phyloP scores from a whole-genome alignment of 2,329 filamentous ascomycete species.

The Penicillium griseofulvum region DNA sequence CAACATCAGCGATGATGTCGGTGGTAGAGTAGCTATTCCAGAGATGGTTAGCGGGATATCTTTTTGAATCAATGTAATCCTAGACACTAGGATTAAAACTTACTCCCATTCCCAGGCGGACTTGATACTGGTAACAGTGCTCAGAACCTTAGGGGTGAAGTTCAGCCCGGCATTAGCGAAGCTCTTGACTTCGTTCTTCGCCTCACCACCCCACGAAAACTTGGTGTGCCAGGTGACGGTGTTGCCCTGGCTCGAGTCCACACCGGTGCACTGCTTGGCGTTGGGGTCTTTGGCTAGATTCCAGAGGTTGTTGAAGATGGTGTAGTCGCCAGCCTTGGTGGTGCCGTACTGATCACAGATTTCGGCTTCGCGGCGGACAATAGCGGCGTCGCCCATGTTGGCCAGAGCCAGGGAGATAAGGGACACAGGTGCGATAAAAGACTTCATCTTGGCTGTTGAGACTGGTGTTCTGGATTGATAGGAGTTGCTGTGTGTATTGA shows the following conservation, averaged over 20 bases:
- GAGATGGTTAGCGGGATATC: not conserved
- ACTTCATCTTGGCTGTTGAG: conserved; percentile 27
- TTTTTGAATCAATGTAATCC: no score
- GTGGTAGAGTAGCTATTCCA: conserved; percentile 47
- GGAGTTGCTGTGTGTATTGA: not conserved
- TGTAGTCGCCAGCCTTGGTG: conserved; percentile 43
- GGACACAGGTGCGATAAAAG: conserved; percentile 15
- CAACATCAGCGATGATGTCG: conserved; percentile 56
- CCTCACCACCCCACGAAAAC: conserved; percentile 46
- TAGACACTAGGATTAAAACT: conserved; percentile 1
- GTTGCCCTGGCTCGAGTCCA: conserved; percentile 37
- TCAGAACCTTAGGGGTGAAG: conserved; percentile 35
- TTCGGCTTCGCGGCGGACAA: no score
- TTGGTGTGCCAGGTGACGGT: conserved; percentile 45
- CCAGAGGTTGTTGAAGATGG: conserved; percentile 56
- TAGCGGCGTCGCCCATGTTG: conserved; percentile 24
- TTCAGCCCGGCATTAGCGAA: conserved; percentile 46
- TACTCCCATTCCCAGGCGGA: conserved; percentile 48
- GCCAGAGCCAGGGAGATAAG: conserved; percentile 22
- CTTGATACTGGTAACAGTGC: conserved; percentile 42
- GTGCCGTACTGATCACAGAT: conserved; percentile 46
- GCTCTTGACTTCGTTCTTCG: conserved; percentile 52
- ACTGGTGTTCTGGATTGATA: not conserved
- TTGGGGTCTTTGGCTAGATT: conserved; percentile 37
- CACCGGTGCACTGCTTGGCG: conserved; percentile 46